Evolutionary conservation across 2,329 filamentous ascomycete species (phyloP).

Genomic region (Microdochium bolleyi): DNA sequence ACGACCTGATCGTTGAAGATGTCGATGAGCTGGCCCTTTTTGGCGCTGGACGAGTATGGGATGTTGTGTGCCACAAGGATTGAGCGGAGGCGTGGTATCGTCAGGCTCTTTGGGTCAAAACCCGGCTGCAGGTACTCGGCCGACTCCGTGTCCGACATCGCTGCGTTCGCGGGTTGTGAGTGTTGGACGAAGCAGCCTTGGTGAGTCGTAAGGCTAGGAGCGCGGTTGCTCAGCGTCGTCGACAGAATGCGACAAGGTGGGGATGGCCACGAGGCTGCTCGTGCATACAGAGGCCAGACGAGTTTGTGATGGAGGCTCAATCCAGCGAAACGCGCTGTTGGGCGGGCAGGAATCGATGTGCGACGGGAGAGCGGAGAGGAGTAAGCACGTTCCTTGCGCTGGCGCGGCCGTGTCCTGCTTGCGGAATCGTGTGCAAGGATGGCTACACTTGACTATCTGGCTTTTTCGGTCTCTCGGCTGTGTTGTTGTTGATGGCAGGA

Average conservation of each 20-base stretch:
- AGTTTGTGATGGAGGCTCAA: no score
- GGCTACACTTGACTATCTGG: neutral
- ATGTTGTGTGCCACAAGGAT: conserved; percentile 88
- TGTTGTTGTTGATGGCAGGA: neutral
- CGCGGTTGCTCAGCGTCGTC: no score
- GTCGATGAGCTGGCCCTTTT: conserved; percentile 81
- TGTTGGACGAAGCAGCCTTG: neutral
- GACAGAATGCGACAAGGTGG: neutral
- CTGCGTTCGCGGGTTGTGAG: neutral
- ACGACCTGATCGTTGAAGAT: conserved; percentile 75
- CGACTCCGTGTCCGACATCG: conserved; percentile 45
- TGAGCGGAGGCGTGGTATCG: conserved; percentile 79
- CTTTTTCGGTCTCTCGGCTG: neutral
- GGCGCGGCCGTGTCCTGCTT: neutral
- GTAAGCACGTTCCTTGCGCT: neutral
- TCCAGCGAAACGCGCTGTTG: no score
- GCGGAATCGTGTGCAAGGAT: neutral
- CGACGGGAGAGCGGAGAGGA: neutral
- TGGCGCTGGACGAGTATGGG: conserved; percentile 78
- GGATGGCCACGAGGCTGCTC: neutral
- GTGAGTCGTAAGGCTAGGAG: neutral
- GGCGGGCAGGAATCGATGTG: neutral
- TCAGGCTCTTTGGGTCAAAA: conserved; percentile 79
- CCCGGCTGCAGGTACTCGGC: conserved; percentile 77
- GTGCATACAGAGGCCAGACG: no score